Base-by-base conservation (phyloP, 805 yeast species). In the Zygoascus bituminiphila region DNA sequence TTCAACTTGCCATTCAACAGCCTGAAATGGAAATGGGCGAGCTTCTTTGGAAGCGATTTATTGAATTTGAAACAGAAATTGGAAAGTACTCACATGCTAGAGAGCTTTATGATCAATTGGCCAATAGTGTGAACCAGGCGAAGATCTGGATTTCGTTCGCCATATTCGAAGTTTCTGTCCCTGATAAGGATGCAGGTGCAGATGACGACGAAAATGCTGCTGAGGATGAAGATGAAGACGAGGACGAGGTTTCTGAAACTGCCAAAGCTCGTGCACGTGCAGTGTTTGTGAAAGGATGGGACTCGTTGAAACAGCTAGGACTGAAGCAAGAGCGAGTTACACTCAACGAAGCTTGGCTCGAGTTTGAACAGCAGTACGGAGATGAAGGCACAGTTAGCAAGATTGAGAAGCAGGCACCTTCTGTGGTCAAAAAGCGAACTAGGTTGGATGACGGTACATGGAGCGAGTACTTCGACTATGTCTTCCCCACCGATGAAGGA, bases 361-460 rank as follows among this genome's bases (percentile, higher is more conserved):
- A 73, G 48, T 88, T 84, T 64, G 96, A 88, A 57, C 56, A 65
- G 37, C 62, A 62, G 1, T 78, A 87, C 59, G 96, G 96, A 0
- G 62, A 67, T 26, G 61, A 51, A 0, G 70, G 66, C 5, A 55
- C 75, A 0, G 53, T 66, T 12, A 60, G 58, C 1, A 53, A 51
- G 5, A 71, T 81, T 4, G 60, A 60, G 7, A 62, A 62, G 23
- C 74, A 81, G 53, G 60, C 78, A 42, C 95, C 95, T 0, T 65
- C 69, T 6, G 57, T 74, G 9, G 74, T 75, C 17, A 77, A 71
- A 53, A 70, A 73, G 55, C 64, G 74, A 21, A 66, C 70, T 43
- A 62, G 60, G 3, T 51, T 63, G 24, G 66, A 61, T 2, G 75
- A 71, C 42, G 81, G 77, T 2, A 59, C 70, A 1, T 75, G 75